Evolutionary conservation across 1,284 basidiomycete species (phyloP).

Genomic region (Volvariella volvacea): DNA sequence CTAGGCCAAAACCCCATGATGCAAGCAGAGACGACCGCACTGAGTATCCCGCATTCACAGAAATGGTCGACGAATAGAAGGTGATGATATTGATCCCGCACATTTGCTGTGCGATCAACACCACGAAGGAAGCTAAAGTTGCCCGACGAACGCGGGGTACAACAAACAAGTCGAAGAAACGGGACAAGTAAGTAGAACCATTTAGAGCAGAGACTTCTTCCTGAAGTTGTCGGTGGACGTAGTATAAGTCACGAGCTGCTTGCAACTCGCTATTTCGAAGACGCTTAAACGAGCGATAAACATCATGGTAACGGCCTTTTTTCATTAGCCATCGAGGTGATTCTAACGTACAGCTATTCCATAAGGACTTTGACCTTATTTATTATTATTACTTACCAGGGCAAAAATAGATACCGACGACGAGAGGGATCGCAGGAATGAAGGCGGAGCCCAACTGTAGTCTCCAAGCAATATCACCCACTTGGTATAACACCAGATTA

Average conservation of each 20-base stretch:
- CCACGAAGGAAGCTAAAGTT: slow-evolving; percentile 51
- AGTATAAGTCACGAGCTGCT: slow-evolving; percentile 46
- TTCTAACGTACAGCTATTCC: slow-evolving; percentile 23
- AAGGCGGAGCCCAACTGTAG: slow-evolving; percentile 51
- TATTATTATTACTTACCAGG: slow-evolving; percentile 34
- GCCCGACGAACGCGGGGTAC: slow-evolving; percentile 61
- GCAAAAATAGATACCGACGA: slow-evolving; percentile 46
- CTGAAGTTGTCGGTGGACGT: slow-evolving; percentile 52
- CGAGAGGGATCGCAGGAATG: slow-evolving; percentile 44
- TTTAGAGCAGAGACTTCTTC: slow-evolving; percentile 47
- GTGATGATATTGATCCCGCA: slow-evolving; percentile 46
- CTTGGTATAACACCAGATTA: slow-evolving; percentile 39
- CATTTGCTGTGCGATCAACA: slow-evolving; percentile 61
- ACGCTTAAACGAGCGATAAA: slow-evolving; percentile 45
- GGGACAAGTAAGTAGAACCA: slow-evolving; percentile 35
- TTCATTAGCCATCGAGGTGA: slow-evolving; percentile 64
- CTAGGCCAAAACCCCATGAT: slow-evolving; percentile 63
- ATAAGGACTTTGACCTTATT: too few species aligned
- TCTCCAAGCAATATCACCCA: slow-evolving; percentile 48
- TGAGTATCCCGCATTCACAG: slow-evolving; percentile 45
- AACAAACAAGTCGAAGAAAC: slow-evolving; percentile 56
- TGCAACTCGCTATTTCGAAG: slow-evolving; percentile 55
- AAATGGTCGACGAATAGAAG: slow-evolving; percentile 64
- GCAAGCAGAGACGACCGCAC: slow-evolving; percentile 46
- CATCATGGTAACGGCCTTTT: slow-evolving; percentile 47